phyloP scores from a whole-genome alignment of 345 rosid genomes.

The Eucalyptus fibrosa region DNA sequence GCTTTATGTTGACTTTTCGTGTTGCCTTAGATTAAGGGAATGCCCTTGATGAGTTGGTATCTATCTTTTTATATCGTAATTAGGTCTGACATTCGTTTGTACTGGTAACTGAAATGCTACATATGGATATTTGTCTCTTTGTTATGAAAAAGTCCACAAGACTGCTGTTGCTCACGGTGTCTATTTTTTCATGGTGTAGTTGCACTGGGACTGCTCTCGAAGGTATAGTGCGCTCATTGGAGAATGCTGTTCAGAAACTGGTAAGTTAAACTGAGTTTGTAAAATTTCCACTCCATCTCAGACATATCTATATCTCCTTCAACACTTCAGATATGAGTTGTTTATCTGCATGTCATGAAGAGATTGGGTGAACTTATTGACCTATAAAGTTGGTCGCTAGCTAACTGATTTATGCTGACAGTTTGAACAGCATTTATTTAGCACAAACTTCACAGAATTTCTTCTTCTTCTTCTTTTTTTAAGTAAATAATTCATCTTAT shows the following conservation, averaged over 20 bases:
- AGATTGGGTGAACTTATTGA: background rate
- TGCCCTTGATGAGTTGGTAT: background rate
- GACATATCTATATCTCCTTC: background rate
- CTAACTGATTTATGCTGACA: background rate
- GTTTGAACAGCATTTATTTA: background rate
- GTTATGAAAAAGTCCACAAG: background rate
- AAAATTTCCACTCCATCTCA: background rate
- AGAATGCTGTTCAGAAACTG: background rate
- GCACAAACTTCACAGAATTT: background rate
- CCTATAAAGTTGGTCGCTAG: background rate
- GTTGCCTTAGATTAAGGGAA: background rate
- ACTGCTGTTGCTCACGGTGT: background rate
- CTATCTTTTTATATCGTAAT: background rate
- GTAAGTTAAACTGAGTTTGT: background rate
- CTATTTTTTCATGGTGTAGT: background rate
- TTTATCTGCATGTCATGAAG: background rate
- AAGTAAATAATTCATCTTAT: too few relatives aligned
- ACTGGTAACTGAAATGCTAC: background rate
- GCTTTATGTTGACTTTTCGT: background rate
- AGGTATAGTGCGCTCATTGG: background rate
- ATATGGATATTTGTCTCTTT: background rate
- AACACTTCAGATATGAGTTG: background rate
- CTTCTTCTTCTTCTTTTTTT: background rate
- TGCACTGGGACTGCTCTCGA: background rate
- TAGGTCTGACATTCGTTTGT: background rate